Evolutionary conservation across 2,329 filamentous ascomycete species (phyloP), one percentile per base, ranked within the genome.

Genomic region (Pezicula radicicola): DNA sequence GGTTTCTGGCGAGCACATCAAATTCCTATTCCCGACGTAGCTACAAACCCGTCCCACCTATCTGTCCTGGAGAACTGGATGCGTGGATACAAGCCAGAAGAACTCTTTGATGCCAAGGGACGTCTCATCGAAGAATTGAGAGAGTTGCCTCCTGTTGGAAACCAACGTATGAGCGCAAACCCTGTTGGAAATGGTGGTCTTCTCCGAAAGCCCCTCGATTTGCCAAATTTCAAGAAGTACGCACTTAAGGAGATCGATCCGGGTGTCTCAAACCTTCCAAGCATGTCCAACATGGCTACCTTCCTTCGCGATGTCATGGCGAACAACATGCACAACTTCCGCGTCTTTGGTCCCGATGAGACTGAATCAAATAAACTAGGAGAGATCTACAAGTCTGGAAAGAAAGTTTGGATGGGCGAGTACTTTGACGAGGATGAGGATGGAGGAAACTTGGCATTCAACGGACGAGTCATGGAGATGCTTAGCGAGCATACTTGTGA

Each of bases 1-100:
- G 88, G 88, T n/a, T 91, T 83, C 74, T 92, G 87, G 87, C 80
- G 87, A 41, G 76, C 88, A 16, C 88, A 92, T 65, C 88, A 92
- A 68, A 84, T 92, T 6, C 88, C 88, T 41, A 84, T 92, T 53
- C 78, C 87, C 4, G 85, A 88, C 57, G 85, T 88, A 1, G 75
- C 77, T 35, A 80, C 77, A 21, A 89, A 89, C 64, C 75, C 79
- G 1, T 74, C 78, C 13, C 84, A 89, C 53, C 73, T 91, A 51
- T 81, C 87, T 70, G 57, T 83, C 1, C 77, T 92, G 6, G 88
- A 92, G 68, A 70, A 80, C 28, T 92, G 88, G 88, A 89, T 92
- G 86, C 83, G 80, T 58, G 80, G 80, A 60, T 92, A 92, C 67
- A 80, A 86, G 60, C 88, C 88, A 0, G 87, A 91, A 15, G 79